Conservation (phyloP, 1,139 yeast genomes). For the Geotrichum bryndzae region DNA sequence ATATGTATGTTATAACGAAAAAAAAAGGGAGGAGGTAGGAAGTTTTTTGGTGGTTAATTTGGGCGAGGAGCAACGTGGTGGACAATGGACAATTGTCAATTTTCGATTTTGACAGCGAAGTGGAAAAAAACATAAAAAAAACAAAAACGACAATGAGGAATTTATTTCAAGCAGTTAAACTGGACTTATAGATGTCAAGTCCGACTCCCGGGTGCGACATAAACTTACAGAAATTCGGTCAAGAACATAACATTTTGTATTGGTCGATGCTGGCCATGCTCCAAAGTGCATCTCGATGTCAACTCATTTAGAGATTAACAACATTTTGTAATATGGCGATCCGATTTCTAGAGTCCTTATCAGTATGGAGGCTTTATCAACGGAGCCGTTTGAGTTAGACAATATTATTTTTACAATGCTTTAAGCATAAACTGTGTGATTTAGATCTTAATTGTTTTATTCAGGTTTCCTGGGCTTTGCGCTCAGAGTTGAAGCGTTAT, state of each 20-base stretch:
- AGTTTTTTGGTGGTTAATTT: background rate
- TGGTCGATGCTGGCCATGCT: too few species aligned
- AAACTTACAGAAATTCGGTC: too few species aligned
- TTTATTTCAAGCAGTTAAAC: background rate
- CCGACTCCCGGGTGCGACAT: too few species aligned
- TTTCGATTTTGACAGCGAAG: background rate
- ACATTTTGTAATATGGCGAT: too few species aligned
- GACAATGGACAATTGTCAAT: background rate
- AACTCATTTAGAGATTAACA: too few species aligned
- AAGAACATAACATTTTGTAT: too few species aligned
- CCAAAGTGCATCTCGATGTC: too few species aligned
- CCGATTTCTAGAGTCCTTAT: too few species aligned
- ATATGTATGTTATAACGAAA: background rate
- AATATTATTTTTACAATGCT: too few species aligned
- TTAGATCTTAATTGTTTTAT: background rate
- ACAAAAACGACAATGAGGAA: background rate
- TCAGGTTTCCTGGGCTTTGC: background rate
- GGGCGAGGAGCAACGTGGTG: background rate
- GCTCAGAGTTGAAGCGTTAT: background rate
- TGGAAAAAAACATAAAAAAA: background rate
- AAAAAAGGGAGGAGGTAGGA: background rate
- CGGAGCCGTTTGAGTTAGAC: too few species aligned
- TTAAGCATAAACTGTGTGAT: background rate
- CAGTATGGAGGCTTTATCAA: too few species aligned
- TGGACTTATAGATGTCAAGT: too few species aligned